phyloP scores from a whole-genome alignment of 306 rosid species.

The Castanea mollissima region DNA sequence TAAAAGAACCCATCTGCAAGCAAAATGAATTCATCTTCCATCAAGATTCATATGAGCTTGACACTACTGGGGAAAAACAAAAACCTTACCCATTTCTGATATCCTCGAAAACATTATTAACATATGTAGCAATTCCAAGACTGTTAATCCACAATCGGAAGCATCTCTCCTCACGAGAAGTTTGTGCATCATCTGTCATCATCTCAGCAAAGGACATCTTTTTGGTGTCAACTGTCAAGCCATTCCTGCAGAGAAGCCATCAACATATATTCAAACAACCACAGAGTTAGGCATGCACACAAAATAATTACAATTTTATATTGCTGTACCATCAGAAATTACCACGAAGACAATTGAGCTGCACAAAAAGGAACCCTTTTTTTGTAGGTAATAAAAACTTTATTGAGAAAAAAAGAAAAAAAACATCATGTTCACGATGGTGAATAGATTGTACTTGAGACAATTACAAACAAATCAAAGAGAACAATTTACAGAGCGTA shows the following conservation, averaged over 20 bases:
- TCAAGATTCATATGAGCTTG: conserved; percentile 14
- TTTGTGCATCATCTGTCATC: conserved; percentile 97
- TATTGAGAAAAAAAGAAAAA: too few relatives aligned
- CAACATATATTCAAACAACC: background rate
- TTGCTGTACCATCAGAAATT: background rate
- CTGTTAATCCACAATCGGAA: conserved; percentile 98
- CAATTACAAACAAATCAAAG: too few relatives aligned
- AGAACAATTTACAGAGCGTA: too few relatives aligned
- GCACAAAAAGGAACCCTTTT: background rate
- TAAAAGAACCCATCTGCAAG: conserved; percentile 90
- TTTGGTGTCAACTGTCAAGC: conserved; percentile 66
- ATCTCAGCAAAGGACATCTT: conserved; percentile 91
- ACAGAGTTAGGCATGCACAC: background rate
- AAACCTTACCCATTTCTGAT: conserved; percentile 85
- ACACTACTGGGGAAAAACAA: background rate
- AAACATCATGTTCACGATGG: too few relatives aligned
- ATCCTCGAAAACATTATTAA: conserved; percentile 95
- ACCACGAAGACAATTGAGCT: background rate
- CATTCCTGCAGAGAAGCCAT: conserved; percentile 65
- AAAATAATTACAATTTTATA: background rate
- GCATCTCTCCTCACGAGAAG: conserved; percentile 98
- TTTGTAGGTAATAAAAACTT: too few relatives aligned
- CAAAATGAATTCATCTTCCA: conserved; percentile 15
- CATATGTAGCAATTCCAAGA: conserved; percentile 79
- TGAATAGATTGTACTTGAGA: too few relatives aligned